Evolutionary conservation across 169 alveolate genomes (phyloP), one percentile per base, ranked within the genome.

Genomic region (Sarcocystis neurona): DNA sequence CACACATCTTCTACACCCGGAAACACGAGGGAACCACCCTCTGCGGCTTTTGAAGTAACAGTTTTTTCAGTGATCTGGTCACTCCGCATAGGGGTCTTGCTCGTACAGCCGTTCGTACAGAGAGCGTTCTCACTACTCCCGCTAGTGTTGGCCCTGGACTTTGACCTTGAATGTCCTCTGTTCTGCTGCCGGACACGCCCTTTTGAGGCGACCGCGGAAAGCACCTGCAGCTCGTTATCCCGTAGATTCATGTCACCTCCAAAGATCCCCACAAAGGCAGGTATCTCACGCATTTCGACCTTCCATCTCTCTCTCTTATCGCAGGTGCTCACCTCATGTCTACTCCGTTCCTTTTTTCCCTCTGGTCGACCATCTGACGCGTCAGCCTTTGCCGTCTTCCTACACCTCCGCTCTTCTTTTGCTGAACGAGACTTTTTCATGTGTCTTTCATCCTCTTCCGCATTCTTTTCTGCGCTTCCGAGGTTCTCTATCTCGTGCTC

Each of bases 211-310:
- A 12, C 23, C 66, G 23, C 58, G 34, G 10, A 34, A n/a, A 63
- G 58, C 27, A n/a, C 66, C 85, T 18, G 63, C 70, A 89, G 63
- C 87, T 89, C 92, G 30, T 56, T 50, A 30, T 89, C 92, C 34
- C 85, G 34, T 23, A 89, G 48, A 48, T 89, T 89, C 39, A 77
- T 46, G 37, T 89, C 92, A 34, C 92, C 92, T 1, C 89, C 92
- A 27, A 89, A 66, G 30, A 89, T 77, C 39, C 84, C 85, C 2
- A 89, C 82, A 18, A 37, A 43, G 58, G 82, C 82, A 2, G 56
- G 47, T 2, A 8, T 5, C 79, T 12, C 10, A 12, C 23, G 50
- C 50, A 20, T 23, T 27, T 5, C 46, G 79, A 18, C 48, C 4
- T 5, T 27, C 41, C 82, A 10, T 1, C 82, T 72, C 56, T 39